Evolutionary conservation across 129 eudicot species (phyloP).

Genomic region (Logfia minima): DNA sequence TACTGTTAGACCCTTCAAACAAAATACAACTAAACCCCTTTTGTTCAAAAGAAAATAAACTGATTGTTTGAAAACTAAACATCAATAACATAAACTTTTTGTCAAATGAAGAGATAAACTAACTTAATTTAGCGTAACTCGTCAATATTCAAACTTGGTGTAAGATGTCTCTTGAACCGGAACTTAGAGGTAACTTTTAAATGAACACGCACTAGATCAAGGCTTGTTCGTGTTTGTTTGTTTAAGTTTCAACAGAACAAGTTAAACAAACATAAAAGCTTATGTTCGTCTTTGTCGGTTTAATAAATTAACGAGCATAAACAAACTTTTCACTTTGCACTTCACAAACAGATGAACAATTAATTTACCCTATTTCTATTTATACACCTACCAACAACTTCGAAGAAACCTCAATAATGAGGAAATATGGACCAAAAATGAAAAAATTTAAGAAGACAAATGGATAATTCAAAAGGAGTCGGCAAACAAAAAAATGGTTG

Average conservation of each 20-base stretch:
- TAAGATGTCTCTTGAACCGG: not conserved
- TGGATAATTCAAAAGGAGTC: slow-evolving; percentile 31
- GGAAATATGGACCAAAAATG: not conserved
- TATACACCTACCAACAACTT: slow-evolving; percentile 3
- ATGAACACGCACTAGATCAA: too few relatives aligned
- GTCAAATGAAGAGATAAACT: not conserved
- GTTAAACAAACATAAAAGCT: too few relatives aligned
- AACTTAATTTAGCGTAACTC: not conserved
- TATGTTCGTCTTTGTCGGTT: too few relatives aligned
- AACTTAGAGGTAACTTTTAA: not conserved
- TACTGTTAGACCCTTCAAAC: not conserved
- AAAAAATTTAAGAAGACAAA: not conserved
- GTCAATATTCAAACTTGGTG: not conserved
- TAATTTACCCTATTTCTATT: too few relatives aligned
- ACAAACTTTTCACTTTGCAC: too few relatives aligned
- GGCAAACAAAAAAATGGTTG: slow-evolving; percentile 12
- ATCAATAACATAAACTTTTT: not conserved
- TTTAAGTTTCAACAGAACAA: not conserved
- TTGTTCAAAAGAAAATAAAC: too few relatives aligned
- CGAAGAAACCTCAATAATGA: slow-evolving; percentile 8
- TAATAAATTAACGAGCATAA: too few relatives aligned
- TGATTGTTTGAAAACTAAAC: not conserved
- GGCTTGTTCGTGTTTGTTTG: not conserved
- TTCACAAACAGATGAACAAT: too few relatives aligned
- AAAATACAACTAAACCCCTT: not conserved